Conservation (phyloP, 1,139 yeast species). For the Sugiyamaella grinbergsii region DNA sequence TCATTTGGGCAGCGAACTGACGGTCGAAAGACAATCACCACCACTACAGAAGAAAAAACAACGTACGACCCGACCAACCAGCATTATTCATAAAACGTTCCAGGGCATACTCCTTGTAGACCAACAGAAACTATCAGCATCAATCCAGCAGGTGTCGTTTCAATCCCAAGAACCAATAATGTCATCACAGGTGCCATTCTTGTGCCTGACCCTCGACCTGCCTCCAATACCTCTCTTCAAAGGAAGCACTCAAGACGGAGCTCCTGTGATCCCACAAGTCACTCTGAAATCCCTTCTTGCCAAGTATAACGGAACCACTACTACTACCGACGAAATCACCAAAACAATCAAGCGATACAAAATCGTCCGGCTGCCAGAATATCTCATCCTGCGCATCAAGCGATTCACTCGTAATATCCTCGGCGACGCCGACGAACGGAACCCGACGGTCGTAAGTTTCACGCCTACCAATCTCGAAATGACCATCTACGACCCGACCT, state of each 20-base stretch:
- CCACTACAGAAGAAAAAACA: not conserved
- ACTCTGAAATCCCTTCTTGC: slow-evolving; percentile 50
- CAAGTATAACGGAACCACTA: slow-evolving; percentile 49
- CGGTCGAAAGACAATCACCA: slow-evolving; percentile 29
- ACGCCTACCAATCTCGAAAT: slow-evolving; percentile 51
- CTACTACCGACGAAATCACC: slow-evolving; percentile 34
- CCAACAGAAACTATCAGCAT: slow-evolving; percentile 32
- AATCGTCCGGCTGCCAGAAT: slow-evolving; percentile 54
- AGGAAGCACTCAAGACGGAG: slow-evolving; percentile 42
- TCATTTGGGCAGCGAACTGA: slow-evolving; percentile 48
- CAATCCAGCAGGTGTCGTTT: not conserved
- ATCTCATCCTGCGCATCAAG: slow-evolving; percentile 57
- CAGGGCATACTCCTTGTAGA: slow-evolving; percentile 57
- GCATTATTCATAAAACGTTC: slow-evolving; percentile 43
- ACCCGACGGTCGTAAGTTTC: slow-evolving; percentile 67
- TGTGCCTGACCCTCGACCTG: slow-evolving; percentile 59
- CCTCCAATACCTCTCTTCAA: slow-evolving; percentile 62
- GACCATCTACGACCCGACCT: slow-evolving; percentile 40
- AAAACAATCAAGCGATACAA: slow-evolving; percentile 46
- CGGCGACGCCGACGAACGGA: slow-evolving; percentile 48
- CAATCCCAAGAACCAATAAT: slow-evolving; percentile 13
- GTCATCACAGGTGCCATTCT: slow-evolving; percentile 49
- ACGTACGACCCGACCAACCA: slow-evolving; percentile 26
- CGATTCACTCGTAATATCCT: slow-evolving; percentile 47
- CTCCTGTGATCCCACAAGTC: slow-evolving; percentile 55